Evolutionary conservation across 2,329 filamentous ascomycete genomes (phyloP).

Genomic region (Xylariaceae sp.): DNA sequence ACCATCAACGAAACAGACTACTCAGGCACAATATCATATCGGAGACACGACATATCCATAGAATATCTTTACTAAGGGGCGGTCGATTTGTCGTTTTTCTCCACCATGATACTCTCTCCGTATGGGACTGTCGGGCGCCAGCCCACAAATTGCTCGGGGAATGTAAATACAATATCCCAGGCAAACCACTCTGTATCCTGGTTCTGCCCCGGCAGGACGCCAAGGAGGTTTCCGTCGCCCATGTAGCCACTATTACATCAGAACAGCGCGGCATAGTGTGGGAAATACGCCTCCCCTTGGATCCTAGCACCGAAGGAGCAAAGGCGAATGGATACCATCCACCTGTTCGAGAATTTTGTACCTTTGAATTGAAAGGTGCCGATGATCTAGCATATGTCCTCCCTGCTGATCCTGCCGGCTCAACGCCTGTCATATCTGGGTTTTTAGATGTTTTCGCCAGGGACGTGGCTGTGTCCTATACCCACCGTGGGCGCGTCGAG

Average conservation of each 20-base stretch:
- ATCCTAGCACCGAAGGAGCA: conserved; percentile 27
- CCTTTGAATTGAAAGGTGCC: conserved; percentile 60
- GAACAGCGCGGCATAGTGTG: conserved; percentile 76
- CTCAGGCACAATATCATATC: conserved; percentile 64
- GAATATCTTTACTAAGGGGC: conserved; percentile 72
- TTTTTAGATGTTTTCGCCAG: conserved; percentile 83
- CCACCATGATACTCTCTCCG: conserved; percentile 62
- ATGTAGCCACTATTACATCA: conserved; percentile 79
- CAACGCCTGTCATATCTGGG: conserved; percentile 64
- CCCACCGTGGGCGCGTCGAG: conserved; percentile 65
- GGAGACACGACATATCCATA: conserved; percentile 67
- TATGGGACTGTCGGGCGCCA: conserved; percentile 72
- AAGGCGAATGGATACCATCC: conserved; percentile 33
- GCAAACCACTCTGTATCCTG: conserved; percentile 75
- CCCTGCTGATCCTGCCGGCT: conserved; percentile 82
- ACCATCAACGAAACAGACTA: conserved; percentile 58
- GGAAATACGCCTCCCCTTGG: conserved; percentile 63
- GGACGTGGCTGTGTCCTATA: conserved; percentile 84
- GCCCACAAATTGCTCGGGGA: conserved; percentile 56
- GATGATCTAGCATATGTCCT: conserved; percentile 64
- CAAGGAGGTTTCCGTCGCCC: conserved; percentile 54
- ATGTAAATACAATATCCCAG: conserved; percentile 55
- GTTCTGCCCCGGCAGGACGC: conserved; percentile 62
- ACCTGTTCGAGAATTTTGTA: conserved; percentile 62
- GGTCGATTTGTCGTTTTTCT: conserved; percentile 79